phyloP scores from a whole-genome alignment of 225 moss, liverwort and hornwort genomes.

The Antitrichia curtipendula region DNA sequence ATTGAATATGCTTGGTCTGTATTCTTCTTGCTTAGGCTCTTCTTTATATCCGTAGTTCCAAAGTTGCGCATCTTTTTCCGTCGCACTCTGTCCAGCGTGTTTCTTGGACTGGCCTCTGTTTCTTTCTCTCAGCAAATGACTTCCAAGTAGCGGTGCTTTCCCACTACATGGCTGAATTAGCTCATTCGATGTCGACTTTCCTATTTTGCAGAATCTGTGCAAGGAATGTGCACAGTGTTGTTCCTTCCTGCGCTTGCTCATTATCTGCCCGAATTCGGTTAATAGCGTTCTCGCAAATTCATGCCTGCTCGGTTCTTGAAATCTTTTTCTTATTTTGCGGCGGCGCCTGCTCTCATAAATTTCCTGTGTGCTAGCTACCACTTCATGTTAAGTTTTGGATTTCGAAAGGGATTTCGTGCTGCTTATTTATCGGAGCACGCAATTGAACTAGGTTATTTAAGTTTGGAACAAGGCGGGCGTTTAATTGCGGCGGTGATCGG shows the following conservation, averaged over 20 bases:
- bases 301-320: background rate
- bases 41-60: background rate
- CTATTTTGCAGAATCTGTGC: background rate
- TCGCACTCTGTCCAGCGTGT: background rate
- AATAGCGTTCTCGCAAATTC: background rate
- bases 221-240: background rate
- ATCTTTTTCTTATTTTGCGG: background rate
- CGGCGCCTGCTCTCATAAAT: background rate
- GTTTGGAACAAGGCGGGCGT: background rate
- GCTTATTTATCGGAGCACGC: background rate
- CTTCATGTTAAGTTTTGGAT: background rate
- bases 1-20: background rate
- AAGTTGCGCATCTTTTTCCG: background rate
- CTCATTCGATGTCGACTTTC: background rate
- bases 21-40: background rate
- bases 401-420: background rate
- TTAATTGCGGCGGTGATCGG: background rate
- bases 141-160: background rate
- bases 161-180: background rate
- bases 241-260: background rate
- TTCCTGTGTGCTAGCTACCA: background rate
- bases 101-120: background rate
- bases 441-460: background rate
- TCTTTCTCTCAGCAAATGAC: background rate
- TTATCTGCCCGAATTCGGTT: background rate